Conservation (phyloP, 2,329 filamentous ascomycete species). For the Rhynchosporium graminicola region DNA sequence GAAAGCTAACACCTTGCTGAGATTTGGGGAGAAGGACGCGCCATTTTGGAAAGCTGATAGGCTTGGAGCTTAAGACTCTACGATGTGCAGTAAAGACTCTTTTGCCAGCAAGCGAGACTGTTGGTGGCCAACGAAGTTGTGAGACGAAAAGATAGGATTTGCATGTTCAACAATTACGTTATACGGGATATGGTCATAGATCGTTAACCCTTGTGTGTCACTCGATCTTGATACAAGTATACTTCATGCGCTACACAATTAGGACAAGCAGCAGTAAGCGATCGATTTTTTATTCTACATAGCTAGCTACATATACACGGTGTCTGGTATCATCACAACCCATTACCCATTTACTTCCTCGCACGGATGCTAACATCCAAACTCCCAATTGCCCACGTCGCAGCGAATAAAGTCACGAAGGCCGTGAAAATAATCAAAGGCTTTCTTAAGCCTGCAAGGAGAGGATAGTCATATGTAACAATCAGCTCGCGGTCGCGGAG, state of each 20-base stretch:
- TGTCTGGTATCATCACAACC: not conserved
- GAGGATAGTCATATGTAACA: constrained; percentile 84
- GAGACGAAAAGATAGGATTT: no score
- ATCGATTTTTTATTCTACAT: constrained; percentile 11
- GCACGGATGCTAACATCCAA: constrained; percentile 38
- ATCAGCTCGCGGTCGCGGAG: constrained; percentile 80
- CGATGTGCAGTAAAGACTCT: no score
- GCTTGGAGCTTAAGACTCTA: no score
- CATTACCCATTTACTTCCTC: constrained; percentile 23
- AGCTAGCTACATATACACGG: not conserved
- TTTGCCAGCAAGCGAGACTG: no score
- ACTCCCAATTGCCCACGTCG: constrained; percentile 69
- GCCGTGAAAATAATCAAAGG: constrained; percentile 79
- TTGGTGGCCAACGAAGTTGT: no score
- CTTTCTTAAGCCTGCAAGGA: constrained; percentile 76
- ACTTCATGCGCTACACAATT: not conserved
- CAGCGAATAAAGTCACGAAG: constrained; percentile 70
- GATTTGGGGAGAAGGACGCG: no score
- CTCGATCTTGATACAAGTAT: not conserved
- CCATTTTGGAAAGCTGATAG: no score
- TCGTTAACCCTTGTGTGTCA: not conserved
- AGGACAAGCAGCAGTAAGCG: not conserved
- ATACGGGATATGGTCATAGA: no score
- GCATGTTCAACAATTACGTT: no score
- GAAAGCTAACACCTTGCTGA: no score